Evolutionary conservation across 495 filamentous ascomycete species (phyloP), one percentile per base, ranked within the genome.

Genomic region (Penicillium ucsense): DNA sequence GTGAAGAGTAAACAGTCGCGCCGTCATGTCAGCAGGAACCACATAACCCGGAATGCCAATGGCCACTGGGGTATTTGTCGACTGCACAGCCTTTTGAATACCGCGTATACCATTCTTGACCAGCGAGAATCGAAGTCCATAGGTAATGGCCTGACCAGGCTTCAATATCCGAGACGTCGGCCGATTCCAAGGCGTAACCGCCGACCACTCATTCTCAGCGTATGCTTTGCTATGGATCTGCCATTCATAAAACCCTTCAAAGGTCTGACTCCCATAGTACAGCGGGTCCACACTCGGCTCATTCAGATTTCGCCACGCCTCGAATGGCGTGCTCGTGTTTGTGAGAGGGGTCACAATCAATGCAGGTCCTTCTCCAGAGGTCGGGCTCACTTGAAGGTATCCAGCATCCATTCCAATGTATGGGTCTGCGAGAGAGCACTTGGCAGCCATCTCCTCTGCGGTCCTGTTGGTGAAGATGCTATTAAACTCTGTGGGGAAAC

Each of bases 211-310:
- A 0, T 64, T 66, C 47, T 75, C 66, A 0, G 73, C 74, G 51
- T 67, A 76, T 2, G 72, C 74, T 31, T 62, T 58, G 20, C 60
- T 69, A 39, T 72, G 61, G 2, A 69, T 63, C 47, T 77, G 71
- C 70, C 71, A 79, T 50, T 74, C 72, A 43, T 78, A 79, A 47
- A 71, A 66, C 0, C 74, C 74, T 49, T 79, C 74, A 41, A 73
- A 79, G 0, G 67, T 72, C 43, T 76, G 73, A 44, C 66, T 74
- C 27, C 61, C 65, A 35, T 54, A 49, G 53, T 76, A 79, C 34
- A 71, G 67, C 6, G 43, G 51, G 2, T 44, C 39, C 6, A 36
- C 41, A 28, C 60, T 51, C 3, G 55, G 42, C 31, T 69, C 66
- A 11, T 46, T 28, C 0, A 79, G 64, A 50, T 71, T 72, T 10